Conservation (phyloP, 805 yeast species). For the Blastobotrys terrestris region DNA sequence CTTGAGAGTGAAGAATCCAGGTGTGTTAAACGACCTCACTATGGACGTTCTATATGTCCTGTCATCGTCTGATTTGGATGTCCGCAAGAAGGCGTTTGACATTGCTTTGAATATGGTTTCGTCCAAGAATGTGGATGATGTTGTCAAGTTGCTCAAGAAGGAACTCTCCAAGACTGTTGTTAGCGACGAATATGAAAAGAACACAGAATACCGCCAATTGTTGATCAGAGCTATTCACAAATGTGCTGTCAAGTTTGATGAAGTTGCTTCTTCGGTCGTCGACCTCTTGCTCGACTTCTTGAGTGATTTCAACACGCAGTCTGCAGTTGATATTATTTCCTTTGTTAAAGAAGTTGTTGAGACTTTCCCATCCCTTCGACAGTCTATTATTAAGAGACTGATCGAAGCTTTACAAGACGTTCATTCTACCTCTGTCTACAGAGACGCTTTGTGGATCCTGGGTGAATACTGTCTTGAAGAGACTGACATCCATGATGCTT, state of each 20-base stretch:
- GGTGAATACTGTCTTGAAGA: conserved; percentile 85
- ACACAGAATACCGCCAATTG: conserved; percentile 80
- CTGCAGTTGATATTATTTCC: conserved; percentile 85
- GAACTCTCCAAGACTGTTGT: conserved; percentile 73
- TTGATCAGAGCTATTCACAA: conserved; percentile 83
- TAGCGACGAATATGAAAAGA: conserved; percentile 65
- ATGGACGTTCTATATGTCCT: conserved; percentile 82
- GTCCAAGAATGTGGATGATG: conserved; percentile 88
- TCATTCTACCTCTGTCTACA: conserved; percentile 82
- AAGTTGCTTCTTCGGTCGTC: conserved; percentile 87
- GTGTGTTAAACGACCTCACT: conserved; percentile 73
- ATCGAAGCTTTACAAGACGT: conserved; percentile 56
- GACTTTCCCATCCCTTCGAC: conserved; percentile 75
- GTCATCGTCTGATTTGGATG: conserved; percentile 85
- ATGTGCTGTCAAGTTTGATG: conserved; percentile 81
- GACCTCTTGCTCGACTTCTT: conserved; percentile 81
- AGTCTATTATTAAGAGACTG: conserved; percentile 56
- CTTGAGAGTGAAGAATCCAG: conserved; percentile 68
- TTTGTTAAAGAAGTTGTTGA: conserved; percentile 94
- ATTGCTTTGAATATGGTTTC: conserved; percentile 77
- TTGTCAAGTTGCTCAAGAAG: conserved; percentile 83
- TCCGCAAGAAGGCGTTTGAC: conserved; percentile 79
- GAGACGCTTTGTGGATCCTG: conserved; percentile 92
- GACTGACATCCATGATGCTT: conserved; percentile 66
- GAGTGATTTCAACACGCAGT: conserved; percentile 72